phyloP scores from a whole-genome alignment of 2,329 filamentous ascomycete species.

The Exophiala dermatitidis region DNA sequence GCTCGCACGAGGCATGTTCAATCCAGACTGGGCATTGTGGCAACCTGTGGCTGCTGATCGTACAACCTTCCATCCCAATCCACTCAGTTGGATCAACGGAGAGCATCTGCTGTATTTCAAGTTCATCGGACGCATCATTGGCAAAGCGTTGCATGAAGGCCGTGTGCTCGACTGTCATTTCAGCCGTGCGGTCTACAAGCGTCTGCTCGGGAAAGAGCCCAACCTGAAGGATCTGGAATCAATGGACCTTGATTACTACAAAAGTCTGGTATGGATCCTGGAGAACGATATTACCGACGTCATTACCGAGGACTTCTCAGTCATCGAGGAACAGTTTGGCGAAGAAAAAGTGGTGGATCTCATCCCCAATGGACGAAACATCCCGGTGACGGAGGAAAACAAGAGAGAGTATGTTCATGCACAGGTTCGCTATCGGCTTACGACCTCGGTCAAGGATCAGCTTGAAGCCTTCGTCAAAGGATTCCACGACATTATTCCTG shows the following conservation, averaged over 20 bases:
- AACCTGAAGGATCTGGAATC: slow-evolving; percentile 99
- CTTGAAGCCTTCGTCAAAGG: slow-evolving; percentile 87
- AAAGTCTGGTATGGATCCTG: slow-evolving; percentile 95
- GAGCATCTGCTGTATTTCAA: slow-evolving; percentile 99
- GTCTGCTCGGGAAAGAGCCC: slow-evolving; percentile 87
- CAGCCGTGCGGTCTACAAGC: slow-evolving; percentile 96
- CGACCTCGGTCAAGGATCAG: slow-evolving; percentile 87
- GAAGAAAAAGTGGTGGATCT: slow-evolving; percentile 82
- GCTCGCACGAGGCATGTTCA: slow-evolving; percentile 95
- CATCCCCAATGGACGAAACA: slow-evolving; percentile 77
- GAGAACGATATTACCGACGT: slow-evolving; percentile 98
- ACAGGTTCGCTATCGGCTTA: slow-evolving; percentile 87
- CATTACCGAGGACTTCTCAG: slow-evolving; percentile 90
- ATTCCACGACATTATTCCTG: slow-evolving; percentile 97
- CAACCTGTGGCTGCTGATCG: slow-evolving; percentile 93
- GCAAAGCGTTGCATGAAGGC: slow-evolving; percentile 94
- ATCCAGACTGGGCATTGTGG: slow-evolving; percentile 94
- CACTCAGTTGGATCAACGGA: slow-evolving; percentile 84
- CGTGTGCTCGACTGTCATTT: slow-evolving; percentile 97
- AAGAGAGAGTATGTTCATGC: slow-evolving; percentile 96
- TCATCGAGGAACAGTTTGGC: slow-evolving; percentile 90
- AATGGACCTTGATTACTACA: slow-evolving; percentile 97
- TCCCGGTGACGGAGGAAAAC: slow-evolving; percentile 93
- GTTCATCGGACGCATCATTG: slow-evolving; percentile 96
- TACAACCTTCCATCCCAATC: slow-evolving; percentile 97